phyloP scores from a whole-genome alignment of 2,329 filamentous ascomycete species.

The Pyrenophora teres region DNA sequence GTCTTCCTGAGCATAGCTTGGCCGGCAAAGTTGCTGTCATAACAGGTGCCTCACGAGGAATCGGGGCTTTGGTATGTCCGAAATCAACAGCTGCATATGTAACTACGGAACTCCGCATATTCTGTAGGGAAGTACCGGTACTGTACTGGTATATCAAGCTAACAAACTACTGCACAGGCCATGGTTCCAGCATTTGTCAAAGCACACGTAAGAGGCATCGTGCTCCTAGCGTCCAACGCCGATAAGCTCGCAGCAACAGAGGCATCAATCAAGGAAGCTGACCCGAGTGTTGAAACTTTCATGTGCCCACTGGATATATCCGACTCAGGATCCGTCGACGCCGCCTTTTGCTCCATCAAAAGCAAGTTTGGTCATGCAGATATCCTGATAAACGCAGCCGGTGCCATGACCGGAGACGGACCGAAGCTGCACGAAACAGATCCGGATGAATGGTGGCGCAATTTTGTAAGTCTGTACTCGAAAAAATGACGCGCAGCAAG shows the following conservation, averaged over 20 bases:
- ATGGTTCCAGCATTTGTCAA: slow-evolving; percentile 44
- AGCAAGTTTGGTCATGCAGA: slow-evolving; percentile 23
- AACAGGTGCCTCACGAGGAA: slow-evolving; percentile 49
- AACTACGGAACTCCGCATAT: too few relatives aligned
- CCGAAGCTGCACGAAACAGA: slow-evolving; percentile 24
- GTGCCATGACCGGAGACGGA: slow-evolving; percentile 12
- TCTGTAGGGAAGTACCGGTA: too few relatives aligned
- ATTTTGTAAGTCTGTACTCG: slow-evolving; percentile 19
- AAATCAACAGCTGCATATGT: not conserved
- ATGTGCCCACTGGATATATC: slow-evolving; percentile 36
- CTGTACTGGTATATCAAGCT: not conserved
- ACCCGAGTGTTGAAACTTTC: slow-evolving; percentile 38
- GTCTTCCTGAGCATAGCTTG: slow-evolving; percentile 35
- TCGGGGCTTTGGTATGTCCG: slow-evolving; percentile 35
- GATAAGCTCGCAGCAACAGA: slow-evolving; percentile 30
- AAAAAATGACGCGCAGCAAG: not conserved
- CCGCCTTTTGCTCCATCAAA: slow-evolving; percentile 20
- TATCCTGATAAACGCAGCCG: slow-evolving; percentile 26
- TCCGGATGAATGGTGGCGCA: slow-evolving; percentile 22
- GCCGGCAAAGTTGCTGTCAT: slow-evolving; percentile 47
- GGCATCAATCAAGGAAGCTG: slow-evolving; percentile 32
- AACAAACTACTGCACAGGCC: slow-evolving; percentile 15
- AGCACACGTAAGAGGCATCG: slow-evolving; percentile 41
- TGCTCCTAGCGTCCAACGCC: slow-evolving; percentile 39
- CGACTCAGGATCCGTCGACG: slow-evolving; percentile 21